A percentile compares a stretch with the other conserved stretches of the same genome.
phyloP scores from a whole-genome alignment of 129 eudicot genomes.

The Chrysanthemum seticuspe region DNA sequence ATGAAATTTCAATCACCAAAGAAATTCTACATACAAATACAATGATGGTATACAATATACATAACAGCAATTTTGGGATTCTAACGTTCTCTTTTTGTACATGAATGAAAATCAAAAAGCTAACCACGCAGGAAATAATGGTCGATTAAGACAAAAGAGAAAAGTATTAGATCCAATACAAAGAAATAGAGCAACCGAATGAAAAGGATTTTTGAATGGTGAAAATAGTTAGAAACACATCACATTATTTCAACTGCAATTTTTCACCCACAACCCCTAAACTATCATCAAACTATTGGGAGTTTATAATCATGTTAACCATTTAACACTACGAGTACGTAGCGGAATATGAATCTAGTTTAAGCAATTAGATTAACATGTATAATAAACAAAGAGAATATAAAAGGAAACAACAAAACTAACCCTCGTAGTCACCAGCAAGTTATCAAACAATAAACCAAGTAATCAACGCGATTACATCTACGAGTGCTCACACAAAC shows the following conservation, averaged over 20 bases:
- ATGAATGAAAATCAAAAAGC: background rate
- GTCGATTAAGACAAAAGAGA: constrained; percentile 2
- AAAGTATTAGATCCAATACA: constrained; percentile 13
- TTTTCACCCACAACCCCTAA: background rate
- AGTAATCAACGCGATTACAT: too few species aligned
- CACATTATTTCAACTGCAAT: background rate
- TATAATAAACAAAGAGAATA: too few species aligned
- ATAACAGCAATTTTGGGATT: background rate
- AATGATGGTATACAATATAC: background rate
- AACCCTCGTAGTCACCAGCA: too few species aligned
- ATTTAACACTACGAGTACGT: too few species aligned
- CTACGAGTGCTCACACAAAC: too few species aligned
- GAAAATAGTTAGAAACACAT: constrained; percentile 17
- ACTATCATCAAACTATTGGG: background rate
- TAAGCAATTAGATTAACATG: too few species aligned
- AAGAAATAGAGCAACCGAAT: constrained; percentile 45
- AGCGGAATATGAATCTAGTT: too few species aligned
- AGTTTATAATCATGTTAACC: too few species aligned
- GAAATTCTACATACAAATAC: background rate
- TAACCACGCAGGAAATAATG: constrained; percentile 4
- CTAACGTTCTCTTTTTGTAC: background rate
- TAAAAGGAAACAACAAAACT: too few species aligned
- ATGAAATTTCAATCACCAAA: constrained; percentile 11
- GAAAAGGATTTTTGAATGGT: constrained; percentile 40
- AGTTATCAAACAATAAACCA: too few species aligned